phyloP scores from a whole-genome alignment of 2,329 filamentous ascomycete genomes.

The Diplocarpon mali region DNA sequence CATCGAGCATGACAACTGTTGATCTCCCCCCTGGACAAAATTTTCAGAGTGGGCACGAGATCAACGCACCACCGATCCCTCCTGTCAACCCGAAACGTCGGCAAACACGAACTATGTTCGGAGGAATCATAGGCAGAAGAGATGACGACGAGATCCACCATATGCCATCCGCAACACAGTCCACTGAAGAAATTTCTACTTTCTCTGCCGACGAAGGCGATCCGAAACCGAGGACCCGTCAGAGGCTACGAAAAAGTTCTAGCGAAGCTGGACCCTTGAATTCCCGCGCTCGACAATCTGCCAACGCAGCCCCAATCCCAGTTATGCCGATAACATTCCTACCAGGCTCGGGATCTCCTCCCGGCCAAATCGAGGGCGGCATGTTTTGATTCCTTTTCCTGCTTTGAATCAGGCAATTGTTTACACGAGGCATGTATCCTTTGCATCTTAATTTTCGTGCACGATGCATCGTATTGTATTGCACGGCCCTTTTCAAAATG shows the following conservation, averaged over 20 bases:
- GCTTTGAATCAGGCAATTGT: not conserved
- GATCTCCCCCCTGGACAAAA: conserved; percentile 24
- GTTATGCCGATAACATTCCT: conserved; percentile 19
- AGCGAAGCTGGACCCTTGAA: conserved; percentile 27
- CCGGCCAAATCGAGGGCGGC: conserved; percentile 19
- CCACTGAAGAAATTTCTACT: conserved; percentile 25
- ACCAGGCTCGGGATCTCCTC: conserved; percentile 12
- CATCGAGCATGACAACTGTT: conserved; percentile 25
- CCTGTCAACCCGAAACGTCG: conserved; percentile 26
- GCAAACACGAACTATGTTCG: conserved; percentile 26
- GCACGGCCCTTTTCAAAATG: not conserved
- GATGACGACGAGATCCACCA: conserved; percentile 17
- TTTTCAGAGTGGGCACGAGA: conserved; percentile 20
- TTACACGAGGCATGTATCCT: conserved; percentile 16
- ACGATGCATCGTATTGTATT: conserved; percentile 2
- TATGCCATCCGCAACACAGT: conserved; percentile 22
- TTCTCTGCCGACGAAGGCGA: conserved; percentile 26
- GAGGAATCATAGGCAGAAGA: conserved; percentile 18
- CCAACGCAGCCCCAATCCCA: conserved; percentile 20
- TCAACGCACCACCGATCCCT: conserved; percentile 25
- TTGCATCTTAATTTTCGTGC: conserved; percentile 12
- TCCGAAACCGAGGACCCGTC: conserved; percentile 14
- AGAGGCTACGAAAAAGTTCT: conserved; percentile 23
- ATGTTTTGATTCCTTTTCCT: conserved; percentile 21
- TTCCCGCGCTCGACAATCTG: conserved; percentile 19